Evolutionary conservation across 2,329 filamentous ascomycete species (phyloP).

Genomic region (Aspergillus sp.): DNA sequence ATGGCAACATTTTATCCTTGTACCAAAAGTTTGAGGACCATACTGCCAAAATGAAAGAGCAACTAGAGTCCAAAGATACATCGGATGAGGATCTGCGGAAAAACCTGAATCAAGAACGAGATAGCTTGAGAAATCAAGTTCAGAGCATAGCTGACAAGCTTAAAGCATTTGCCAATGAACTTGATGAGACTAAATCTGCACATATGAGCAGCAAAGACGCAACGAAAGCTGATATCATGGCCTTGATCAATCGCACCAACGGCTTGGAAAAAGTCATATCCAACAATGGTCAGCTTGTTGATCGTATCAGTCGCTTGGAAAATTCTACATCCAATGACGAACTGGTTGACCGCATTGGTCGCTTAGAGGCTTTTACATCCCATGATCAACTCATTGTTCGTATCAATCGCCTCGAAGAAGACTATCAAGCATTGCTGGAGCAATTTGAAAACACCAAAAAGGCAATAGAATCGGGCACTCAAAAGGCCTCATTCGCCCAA

Average conservation of each 20-base stretch:
- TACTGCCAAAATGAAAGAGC: not conserved
- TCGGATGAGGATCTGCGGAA: constrained; percentile 2
- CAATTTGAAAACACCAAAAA: constrained; percentile 1
- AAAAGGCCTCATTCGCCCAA: no score
- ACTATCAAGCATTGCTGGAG: constrained; percentile 3
- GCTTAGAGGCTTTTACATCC: not conserved
- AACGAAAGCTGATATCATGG: not conserved
- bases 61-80: not conserved
- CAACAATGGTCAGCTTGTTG: constrained; percentile 1
- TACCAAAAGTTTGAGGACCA: not conserved
- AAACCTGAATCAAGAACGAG: constrained; percentile 8
- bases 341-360: constrained; percentile 4
- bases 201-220: not conserved
- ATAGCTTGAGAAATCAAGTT: constrained; percentile 8
- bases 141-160: constrained; percentile 3
- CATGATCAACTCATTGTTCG: constrained; percentile 3
- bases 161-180: constrained; percentile 5
- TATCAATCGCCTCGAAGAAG: not conserved
- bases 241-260: constrained; percentile 5
- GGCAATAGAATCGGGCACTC: not conserved
- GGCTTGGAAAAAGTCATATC: not conserved
- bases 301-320: constrained; percentile 3
- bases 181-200: constrained; percentile 2
- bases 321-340: not conserved
- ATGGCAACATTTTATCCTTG: not conserved